Conservation (phyloP, 371 early-diverging fungal genomes). For the Phascolomyces articulosus region DNA sequence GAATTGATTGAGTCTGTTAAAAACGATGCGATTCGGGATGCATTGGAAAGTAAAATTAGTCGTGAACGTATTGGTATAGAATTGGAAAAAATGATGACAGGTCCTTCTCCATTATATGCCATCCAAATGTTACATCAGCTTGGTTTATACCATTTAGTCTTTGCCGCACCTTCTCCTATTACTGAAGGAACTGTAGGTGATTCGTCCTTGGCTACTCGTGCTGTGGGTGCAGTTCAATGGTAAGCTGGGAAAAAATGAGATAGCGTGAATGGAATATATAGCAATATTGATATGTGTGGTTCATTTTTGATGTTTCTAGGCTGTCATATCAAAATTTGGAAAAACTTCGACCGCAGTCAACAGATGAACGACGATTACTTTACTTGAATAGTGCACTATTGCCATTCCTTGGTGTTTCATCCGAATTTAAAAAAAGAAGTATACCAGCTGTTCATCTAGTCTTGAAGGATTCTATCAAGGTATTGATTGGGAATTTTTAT, state of each 20-base stretch:
- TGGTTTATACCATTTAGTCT: constrained; percentile 60
- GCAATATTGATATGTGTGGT: too few species aligned
- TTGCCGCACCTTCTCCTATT: constrained; percentile 49
- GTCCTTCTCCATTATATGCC: constrained; percentile 57
- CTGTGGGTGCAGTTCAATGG: constrained; percentile 57
- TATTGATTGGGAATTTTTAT: constrained; percentile 12
- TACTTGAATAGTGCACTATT: constrained; percentile 45
- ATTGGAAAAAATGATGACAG: constrained; percentile 92
- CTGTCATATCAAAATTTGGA: background rate
- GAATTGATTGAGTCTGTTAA: constrained; percentile 72
- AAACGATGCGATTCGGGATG: constrained; percentile 61
- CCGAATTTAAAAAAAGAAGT: constrained; percentile 33
- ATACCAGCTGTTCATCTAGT: constrained; percentile 39
- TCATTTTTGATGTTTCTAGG: too few species aligned
- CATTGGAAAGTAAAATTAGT: constrained; percentile 88
- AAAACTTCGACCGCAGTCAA: background rate
- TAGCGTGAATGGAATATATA: too few species aligned
- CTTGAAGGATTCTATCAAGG: constrained; percentile 45
- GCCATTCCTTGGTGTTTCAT: constrained; percentile 44
- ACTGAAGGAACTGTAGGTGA: constrained; percentile 34
- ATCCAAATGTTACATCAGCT: constrained; percentile 52
- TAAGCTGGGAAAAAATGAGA: constrained; percentile 2
- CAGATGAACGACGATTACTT: constrained; percentile 21
- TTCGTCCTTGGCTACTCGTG: constrained; percentile 34
- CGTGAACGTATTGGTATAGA: constrained; percentile 96